These are phyloP conservation scores for Kickxella alabastrina DNA, from an alignment of 192 early-diverging fungal species.

Conservation along the genomic window DNA sequence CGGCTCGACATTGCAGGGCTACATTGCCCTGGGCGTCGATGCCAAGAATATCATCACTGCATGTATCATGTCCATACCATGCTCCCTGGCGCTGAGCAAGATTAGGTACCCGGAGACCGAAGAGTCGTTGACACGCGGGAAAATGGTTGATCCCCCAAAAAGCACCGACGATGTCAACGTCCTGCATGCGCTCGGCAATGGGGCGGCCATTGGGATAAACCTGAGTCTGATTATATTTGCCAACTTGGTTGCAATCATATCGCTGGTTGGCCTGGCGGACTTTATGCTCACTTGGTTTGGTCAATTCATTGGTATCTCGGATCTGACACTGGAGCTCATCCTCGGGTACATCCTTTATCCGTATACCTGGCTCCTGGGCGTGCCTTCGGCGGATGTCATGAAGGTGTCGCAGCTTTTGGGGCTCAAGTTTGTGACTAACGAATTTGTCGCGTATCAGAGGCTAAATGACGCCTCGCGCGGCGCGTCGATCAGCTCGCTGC, in stretches of 20 bases:
- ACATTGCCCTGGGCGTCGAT: conserved; percentile 66
- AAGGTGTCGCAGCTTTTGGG: conserved; percentile 63
- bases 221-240: conserved; percentile 72
- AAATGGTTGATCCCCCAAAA: conserved; percentile 55
- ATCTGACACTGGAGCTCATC: conserved; percentile 64
- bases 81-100: conserved; percentile 79
- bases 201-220: conserved; percentile 76
- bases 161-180: conserved; percentile 66
- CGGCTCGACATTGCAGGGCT: conserved; percentile 74
- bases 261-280: conserved; percentile 67
- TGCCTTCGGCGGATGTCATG: conserved; percentile 54
- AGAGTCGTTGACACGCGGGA: conserved; percentile 71
- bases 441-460: conserved; percentile 77
- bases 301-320: conserved; percentile 57
- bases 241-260: conserved; percentile 70
- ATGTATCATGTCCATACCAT: conserved; percentile 89
- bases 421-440: conserved; percentile 79
- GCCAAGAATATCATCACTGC: conserved; percentile 70
- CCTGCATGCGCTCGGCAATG: conserved; percentile 78
- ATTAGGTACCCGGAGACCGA: conserved; percentile 81
- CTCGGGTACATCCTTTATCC: conserved; percentile 79
- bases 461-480: conserved; percentile 21
- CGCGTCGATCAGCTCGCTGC: conserved; percentile 22
- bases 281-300: conserved; percentile 67
- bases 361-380: conserved; percentile 66